These are phyloP conservation scores for Lunasporangiospora selenospora DNA, from an alignment of 192 early-diverging fungal species.

Conservation along the genomic window DNA sequence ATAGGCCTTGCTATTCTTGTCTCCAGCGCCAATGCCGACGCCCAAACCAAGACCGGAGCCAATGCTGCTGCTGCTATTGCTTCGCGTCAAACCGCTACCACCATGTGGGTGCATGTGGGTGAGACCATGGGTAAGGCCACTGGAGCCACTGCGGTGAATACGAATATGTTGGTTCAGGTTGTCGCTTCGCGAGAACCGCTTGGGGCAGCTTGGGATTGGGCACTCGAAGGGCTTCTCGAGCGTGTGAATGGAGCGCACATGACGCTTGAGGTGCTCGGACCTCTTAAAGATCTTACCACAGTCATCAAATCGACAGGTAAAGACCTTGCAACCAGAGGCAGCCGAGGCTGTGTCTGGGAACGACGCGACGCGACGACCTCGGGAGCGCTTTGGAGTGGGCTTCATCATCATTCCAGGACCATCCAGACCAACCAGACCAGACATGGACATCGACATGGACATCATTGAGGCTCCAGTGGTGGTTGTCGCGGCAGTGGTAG, in stretches of 20 bases:
- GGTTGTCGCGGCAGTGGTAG: too few species aligned
- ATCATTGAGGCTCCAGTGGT: too few species aligned
- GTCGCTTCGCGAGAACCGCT: slow-evolving; percentile 62
- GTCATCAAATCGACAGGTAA: slow-evolving; percentile 56
- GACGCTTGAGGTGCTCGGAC: slow-evolving; percentile 66
- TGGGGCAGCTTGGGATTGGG: slow-evolving; percentile 57
- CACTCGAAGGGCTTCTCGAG: slow-evolving; percentile 63
- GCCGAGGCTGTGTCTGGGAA: slow-evolving; percentile 45
- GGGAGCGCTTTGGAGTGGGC: slow-evolving; percentile 47
- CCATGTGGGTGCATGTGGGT: slow-evolving; percentile 13
- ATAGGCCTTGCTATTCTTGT: slow-evolving; percentile 30
- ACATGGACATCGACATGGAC: slow-evolving; percentile 15
- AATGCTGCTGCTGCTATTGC: too few species aligned
- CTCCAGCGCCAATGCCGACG: slow-evolving; percentile 40
- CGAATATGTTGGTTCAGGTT: slow-evolving; percentile 64
- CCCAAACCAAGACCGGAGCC: too few species aligned
- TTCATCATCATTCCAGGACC: background rate
- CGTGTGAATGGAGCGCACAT: slow-evolving; percentile 65
- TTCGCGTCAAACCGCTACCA: too few species aligned
- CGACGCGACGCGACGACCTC: slow-evolving; percentile 60
- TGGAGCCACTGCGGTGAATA: slow-evolving; percentile 61
- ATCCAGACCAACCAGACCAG: slow-evolving; percentile 10
- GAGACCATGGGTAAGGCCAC: too few species aligned
- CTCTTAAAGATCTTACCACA: slow-evolving; percentile 68
- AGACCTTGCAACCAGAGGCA: slow-evolving; percentile 54